Evolutionary conservation across 805 yeast species (phyloP).

Genomic region (Dipodascus geniculatus): DNA sequence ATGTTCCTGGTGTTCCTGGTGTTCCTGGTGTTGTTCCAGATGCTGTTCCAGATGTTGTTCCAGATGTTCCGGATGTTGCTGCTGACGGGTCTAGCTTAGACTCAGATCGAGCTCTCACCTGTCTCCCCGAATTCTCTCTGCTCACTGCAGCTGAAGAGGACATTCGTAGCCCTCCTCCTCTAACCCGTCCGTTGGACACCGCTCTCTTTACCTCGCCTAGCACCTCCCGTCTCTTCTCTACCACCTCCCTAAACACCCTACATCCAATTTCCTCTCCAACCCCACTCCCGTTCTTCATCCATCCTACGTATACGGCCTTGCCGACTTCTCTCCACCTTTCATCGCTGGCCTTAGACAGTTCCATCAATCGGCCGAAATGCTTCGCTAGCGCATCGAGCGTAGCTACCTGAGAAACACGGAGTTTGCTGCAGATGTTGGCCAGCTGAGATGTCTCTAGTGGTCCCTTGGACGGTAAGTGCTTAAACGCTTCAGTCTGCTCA

Average conservation of each 20-base stretch:
- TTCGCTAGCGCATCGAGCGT: constrained; percentile 71
- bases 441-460: constrained; percentile 35
- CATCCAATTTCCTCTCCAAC: background rate
- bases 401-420: constrained; percentile 62
- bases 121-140: background rate
- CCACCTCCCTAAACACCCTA: background rate
- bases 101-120: background rate
- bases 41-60: too few species aligned
- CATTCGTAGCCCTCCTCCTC: background rate
- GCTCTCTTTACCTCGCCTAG: background rate
- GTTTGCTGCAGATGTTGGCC: constrained; percentile 39
- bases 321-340: constrained; percentile 7
- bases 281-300: background rate
- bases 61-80: too few species aligned
- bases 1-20: too few species aligned
- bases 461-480: constrained; percentile 48
- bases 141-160: background rate
- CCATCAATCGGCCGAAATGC: constrained; percentile 55
- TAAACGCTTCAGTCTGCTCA: constrained; percentile 53
- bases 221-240: background rate
- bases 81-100: background rate
- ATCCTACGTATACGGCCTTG: background rate
- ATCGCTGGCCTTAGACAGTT: constrained; percentile 31
- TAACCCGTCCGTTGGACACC: background rate
- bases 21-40: too few species aligned